Conservation (phyloP, 345 rosid species). For the Citrus medica region DNA sequence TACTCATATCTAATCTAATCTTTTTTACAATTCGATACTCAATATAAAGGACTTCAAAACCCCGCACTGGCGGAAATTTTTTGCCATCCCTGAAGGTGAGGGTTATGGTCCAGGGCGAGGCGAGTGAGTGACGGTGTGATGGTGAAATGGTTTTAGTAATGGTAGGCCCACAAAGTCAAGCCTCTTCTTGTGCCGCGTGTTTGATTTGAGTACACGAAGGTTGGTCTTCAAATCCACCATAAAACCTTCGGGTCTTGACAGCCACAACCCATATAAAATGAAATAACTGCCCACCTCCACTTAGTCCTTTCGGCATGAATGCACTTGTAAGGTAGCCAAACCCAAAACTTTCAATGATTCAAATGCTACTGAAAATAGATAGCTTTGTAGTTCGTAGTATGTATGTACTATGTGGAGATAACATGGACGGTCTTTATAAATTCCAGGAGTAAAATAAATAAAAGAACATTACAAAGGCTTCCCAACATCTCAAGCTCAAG, state of each 20-base stretch:
- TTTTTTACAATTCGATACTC: too few relatives aligned
- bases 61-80: too few relatives aligned
- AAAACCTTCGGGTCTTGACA: neutral
- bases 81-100: too few relatives aligned
- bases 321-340: too few relatives aligned
- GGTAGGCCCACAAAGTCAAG: neutral
- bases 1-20: too few relatives aligned
- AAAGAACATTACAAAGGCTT: neutral
- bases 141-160: neutral
- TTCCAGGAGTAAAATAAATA: neutral
- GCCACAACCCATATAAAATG: too few relatives aligned
- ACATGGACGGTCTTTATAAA: too few relatives aligned
- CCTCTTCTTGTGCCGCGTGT: constrained; percentile 1
- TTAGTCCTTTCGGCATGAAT: too few relatives aligned
- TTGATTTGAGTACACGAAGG: neutral
- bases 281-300: too few relatives aligned
- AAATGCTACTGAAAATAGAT: neutral
- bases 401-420: too few relatives aligned
- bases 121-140: neutral
- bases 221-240: constrained; percentile 5
- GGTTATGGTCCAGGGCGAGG: neutral
- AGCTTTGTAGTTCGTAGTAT: too few relatives aligned
- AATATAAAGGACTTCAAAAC: too few relatives aligned
- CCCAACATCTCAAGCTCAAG: neutral
- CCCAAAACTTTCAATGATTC: neutral